phyloP scores from a whole-genome alignment of 2,329 filamentous ascomycete species.

The Atkinsonella hypoxylon region DNA sequence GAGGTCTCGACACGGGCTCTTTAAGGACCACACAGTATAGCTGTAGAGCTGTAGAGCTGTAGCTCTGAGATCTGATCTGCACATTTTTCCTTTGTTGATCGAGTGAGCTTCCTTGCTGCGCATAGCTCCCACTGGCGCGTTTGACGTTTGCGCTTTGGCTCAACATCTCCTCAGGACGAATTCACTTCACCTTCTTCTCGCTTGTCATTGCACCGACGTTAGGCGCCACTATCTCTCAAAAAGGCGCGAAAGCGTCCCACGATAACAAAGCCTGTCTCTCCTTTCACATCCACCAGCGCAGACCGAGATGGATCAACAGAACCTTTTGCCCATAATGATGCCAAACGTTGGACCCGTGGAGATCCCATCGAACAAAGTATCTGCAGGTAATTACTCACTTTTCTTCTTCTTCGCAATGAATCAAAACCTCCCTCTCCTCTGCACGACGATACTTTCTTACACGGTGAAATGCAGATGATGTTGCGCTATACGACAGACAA shows the following conservation, averaged over 20 bases:
- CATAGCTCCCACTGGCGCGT: not conserved
- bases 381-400: constrained; percentile 18
- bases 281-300: too few relatives aligned
- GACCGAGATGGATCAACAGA: constrained; percentile 6
- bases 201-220: not conserved
- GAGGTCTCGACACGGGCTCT: not conserved
- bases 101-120: not conserved
- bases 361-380: constrained; percentile 17
- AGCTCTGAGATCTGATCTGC: not conserved
- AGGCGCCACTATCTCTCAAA: not conserved
- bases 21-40: too few relatives aligned
- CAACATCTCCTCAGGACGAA: not conserved
- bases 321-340: constrained; percentile 20
- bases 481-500: constrained; percentile 92
- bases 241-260: too few relatives aligned
- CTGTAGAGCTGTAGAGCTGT: not conserved
- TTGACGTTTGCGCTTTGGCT: not conserved
- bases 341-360: constrained; percentile 15
- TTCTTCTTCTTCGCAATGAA: not conserved
- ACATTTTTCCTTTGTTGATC: not conserved
- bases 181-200: not conserved
- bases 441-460: not conserved
- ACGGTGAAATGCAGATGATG: constrained; percentile 55
- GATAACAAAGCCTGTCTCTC: too few relatives aligned
- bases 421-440: not conserved